phyloP scores from a whole-genome alignment of 1,139 yeast species.

The Candida sp. region DNA sequence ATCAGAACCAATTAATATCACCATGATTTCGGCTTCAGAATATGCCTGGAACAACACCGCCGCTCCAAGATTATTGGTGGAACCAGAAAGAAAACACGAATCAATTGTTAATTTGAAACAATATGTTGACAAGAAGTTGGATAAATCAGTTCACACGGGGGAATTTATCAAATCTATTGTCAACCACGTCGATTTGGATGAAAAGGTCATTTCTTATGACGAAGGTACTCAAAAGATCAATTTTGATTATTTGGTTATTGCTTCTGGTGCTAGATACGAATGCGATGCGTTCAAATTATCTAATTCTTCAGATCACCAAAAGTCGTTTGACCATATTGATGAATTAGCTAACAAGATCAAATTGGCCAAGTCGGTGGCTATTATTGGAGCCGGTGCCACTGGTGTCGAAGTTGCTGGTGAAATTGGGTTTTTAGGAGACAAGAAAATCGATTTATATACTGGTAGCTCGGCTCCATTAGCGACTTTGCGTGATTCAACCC shows the following conservation, averaged over 20 bases:
- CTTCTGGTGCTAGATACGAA: constrained; percentile 27
- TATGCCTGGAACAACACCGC: constrained; percentile 18
- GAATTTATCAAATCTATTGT: constrained; percentile 19
- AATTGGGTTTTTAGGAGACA: constrained; percentile 19
- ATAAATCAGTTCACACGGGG: constrained; percentile 10
- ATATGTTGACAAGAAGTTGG: constrained; percentile 11
- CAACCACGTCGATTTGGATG: constrained; percentile 18
- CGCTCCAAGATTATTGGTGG: constrained; percentile 29
- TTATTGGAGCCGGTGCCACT: constrained; percentile 39
- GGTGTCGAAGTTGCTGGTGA: constrained; percentile 42
- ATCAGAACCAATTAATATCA: constrained; percentile 10
- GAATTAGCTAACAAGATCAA: constrained; percentile 13
- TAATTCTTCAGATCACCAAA: constrained; percentile 10
- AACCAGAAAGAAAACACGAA: constrained; percentile 17
- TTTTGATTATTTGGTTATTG: constrained; percentile 33
- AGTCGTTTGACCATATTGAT: constrained; percentile 13
- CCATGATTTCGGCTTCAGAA: constrained; percentile 17
- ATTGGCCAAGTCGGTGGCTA: constrained; percentile 22
- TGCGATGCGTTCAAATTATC: constrained; percentile 23
- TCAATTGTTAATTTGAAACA: constrained; percentile 16
- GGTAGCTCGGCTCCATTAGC: constrained; percentile 24
- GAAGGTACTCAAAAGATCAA: constrained; percentile 9
- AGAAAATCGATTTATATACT: constrained; percentile 24
- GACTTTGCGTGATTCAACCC: constrained; percentile 10
- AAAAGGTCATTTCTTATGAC: constrained; percentile 5